Base-by-base conservation (phyloP, 2,329 filamentous ascomycete genomes). In the Fusarium sp. region DNA sequence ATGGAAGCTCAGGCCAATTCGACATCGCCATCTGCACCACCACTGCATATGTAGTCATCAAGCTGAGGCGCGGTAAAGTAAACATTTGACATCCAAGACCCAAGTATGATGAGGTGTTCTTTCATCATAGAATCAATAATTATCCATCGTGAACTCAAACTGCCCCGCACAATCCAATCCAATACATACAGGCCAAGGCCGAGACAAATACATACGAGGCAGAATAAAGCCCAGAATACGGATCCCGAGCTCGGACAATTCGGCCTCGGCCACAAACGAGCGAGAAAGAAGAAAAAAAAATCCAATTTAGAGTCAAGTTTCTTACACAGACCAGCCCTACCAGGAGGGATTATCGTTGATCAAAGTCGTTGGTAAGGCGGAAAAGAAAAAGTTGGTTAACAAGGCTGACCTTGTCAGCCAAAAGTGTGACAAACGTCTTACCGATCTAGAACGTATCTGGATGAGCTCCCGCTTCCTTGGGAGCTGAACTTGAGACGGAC, bases 51-150 rank as follows among this genome's bases (percentile, higher is more conserved):
- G 20, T 38, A 51, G 46, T 36, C 51, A 56, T 49, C 47, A 65
- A 70, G 67, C 53, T 47, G 30, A 51, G n/a, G 50, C 42, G 46
- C 46, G 36, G 57, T 46, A 50, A 65, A 63, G 68, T 50, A 61
- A 62, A 58, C 54, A 62, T 57, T 44, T 28, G 26, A 20, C 10
- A 9, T 13, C 42, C 42, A 45, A 44, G 56, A 38, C 46, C 46
- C 38, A 62, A 47, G 46, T 55, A 50, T 59, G 37, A 50, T 59
- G 37, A 63, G 47, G 44, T 58, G 59, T 68, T 59, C 36, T 67
- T 54, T 59, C 57, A 62, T 58, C 45, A 73, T 73, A 16, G 41
- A 57, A 30, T 59, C 44, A 62, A 56, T 51, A 66, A 42, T 30
- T 42, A 41, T 41, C 16, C 6, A 54, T 61, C 30, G 30, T 46